Evolutionary conservation across 345 rosid species (phyloP), one percentile per base, ranked within the genome.

Genomic region (Brassica carinata): DNA sequence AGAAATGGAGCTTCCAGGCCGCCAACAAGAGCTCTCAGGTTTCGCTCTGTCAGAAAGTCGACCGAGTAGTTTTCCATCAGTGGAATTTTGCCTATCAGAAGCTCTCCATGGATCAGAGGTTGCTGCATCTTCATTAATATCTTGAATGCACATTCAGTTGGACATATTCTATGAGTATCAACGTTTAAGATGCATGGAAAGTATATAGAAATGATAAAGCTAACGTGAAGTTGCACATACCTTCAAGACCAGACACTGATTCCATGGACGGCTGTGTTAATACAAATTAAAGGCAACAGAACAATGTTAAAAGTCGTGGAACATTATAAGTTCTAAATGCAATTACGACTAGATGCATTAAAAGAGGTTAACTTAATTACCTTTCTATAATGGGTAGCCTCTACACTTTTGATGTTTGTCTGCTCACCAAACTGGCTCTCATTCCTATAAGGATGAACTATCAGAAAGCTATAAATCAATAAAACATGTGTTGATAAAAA

Each of bases 1-100:
- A 27, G 94, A 89, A 33, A 89, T 1, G 48, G 97, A 90, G 86
- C 74, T 77, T 36, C 81, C 88, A 36, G 23, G 67, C 77, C 77
- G 58, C 65, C 45, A 87, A 76, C 53, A 75, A 75, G 88, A 79
- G 75, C 80, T 79, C 58, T 74, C 71, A 55, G 87, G 65, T 55
- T 79, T 83, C 38, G 64, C 79, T 74, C 77, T 91, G 69, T 72
- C 79, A 71, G 87, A 81, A 45, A 79, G 33, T 6, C 62, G 78
- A 69, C 67, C 61, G 31, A 83, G 92, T 75, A 70, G 80, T 45
- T 33, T 75, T 76, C 89, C 92, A 84, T 64, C 71, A 79, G 36
- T 40, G 69, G 72, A 79, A 72, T 36, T 66, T 58, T 67, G 61
- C 36, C 51, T 65, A 66, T 57, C 77, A 67, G 71, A n/a, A 51